Base-by-base conservation (phyloP, 2,329 filamentous ascomycete species). In the Aspergillus amoenus region DNA sequence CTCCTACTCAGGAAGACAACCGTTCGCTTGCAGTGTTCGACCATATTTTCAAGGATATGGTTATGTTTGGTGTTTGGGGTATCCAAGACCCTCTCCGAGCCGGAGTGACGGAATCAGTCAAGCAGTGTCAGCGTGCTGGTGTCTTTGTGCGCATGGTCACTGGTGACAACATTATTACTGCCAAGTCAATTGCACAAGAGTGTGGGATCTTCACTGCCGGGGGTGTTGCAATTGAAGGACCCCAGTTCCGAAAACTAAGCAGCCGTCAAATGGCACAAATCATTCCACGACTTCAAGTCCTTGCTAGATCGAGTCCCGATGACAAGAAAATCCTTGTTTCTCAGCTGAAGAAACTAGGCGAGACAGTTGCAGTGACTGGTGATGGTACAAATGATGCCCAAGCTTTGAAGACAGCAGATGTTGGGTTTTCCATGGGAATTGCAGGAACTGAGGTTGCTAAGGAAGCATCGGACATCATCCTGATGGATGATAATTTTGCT, bases 401-500 rank as follows among this genome's bases (percentile, higher is more conserved):
- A 24, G 90, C 90, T 49, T 81, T 93, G 48, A 92, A 90, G 75
- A 87, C 87, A 66, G 90, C 90, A 6, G 89, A 93, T 68, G 88
- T 93, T 48, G 90, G 90, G 24, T 93, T 93, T 74, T 91, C 89
- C 17, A 93, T 93, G 90, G 90, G 90, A 64, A 90, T 93, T 52
- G 83, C 89, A 13, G 90, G 90, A 60, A 93, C 90, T 0, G 90
- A 93, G 72, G 89, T 93, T 40, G 90, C 90, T 45, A 93, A 93
- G 74, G 89, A 93, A 73, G 90, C 90, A 1, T 93, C 90, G 7
- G 88, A 89, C 39, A 93, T 93, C 60, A 91, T 93, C 65, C 80
- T 93, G 13, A 92, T 93, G 89, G 90, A 93, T 69, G 90, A 93
- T 74, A 93, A 93, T 76, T 93, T 93, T 74, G 83, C 86, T 27